phyloP scores from a whole-genome alignment of 2,329 filamentous ascomycete genomes.

The Rhytidhysteron rufulum region DNA sequence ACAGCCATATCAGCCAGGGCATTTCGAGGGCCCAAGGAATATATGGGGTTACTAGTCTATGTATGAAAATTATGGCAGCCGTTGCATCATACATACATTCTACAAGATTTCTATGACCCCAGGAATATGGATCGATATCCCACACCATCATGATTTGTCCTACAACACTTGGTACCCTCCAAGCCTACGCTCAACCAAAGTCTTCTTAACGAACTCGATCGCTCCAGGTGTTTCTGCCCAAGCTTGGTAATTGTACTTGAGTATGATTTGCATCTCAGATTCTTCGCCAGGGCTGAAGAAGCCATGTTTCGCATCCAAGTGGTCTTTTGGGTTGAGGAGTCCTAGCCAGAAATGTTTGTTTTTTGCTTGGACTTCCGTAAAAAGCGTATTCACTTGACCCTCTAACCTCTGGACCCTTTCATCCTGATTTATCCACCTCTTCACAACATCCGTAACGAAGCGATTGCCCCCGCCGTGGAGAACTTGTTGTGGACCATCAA shows the following conservation, averaged over 20 bases:
- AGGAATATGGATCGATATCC: no score
- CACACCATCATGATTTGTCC: no score
- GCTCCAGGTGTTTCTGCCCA: constrained; percentile 25
- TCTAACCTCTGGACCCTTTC: constrained; percentile 15
- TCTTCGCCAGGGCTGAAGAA: constrained; percentile 10
- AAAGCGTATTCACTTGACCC: constrained; percentile 16
- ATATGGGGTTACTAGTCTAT: no score
- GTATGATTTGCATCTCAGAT: constrained; percentile 19
- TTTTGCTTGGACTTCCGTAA: constrained; percentile 1
- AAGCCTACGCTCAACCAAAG: no score
- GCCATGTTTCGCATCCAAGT: neutral
- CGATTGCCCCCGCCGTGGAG: constrained; percentile 18
- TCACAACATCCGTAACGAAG: constrained; percentile 15
- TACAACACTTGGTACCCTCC: no score
- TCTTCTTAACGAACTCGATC: constrained; percentile 13
- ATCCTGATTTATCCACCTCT: constrained; percentile 13
- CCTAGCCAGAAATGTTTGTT: constrained; percentile 11
- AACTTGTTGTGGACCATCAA: constrained; percentile 22
- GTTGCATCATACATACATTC: no score
- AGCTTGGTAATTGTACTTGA: constrained; percentile 20
- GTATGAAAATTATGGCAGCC: no score
- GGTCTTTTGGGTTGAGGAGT: constrained; percentile 4
- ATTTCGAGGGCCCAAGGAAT: no score
- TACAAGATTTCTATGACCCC: no score
- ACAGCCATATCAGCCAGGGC: no score